Percentiles rank a stretch among this genome's conserved stretches.
These are phyloP conservation scores for Candida glaebosa DNA, from an alignment of 805 yeast genomes.

Conservation along the genomic window DNA sequence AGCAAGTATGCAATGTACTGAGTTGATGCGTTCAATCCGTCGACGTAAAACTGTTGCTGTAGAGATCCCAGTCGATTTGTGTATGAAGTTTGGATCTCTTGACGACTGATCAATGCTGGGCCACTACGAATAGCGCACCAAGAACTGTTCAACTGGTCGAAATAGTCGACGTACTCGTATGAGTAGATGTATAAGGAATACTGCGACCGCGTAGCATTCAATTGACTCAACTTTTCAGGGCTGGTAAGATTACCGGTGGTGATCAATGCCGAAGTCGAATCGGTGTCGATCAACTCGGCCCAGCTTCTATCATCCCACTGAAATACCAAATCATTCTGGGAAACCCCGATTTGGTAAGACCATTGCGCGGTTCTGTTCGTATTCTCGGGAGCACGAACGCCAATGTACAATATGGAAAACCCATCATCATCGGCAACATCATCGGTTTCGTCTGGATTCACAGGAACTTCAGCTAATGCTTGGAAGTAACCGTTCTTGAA, in stretches of 20 bases:
- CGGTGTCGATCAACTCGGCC: slow-evolving; percentile 64
- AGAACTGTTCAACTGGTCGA: slow-evolving; percentile 46
- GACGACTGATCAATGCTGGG: slow-evolving; percentile 29
- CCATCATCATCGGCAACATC: slow-evolving; percentile 7
- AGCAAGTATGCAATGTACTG: slow-evolving; percentile 63
- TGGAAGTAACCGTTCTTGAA: slow-evolving; percentile 37
- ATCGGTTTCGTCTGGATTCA: neutral
- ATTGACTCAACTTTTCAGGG: slow-evolving; percentile 9
- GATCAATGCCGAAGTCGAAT: slow-evolving; percentile 61
- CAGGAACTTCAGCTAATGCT: slow-evolving; percentile 35
- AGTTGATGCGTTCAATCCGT: slow-evolving; percentile 58
- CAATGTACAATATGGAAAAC: slow-evolving; percentile 29
- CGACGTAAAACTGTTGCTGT: slow-evolving; percentile 60
- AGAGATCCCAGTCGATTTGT: slow-evolving; percentile 46
- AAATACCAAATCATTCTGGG: slow-evolving; percentile 58
- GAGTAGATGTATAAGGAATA: slow-evolving; percentile 49
- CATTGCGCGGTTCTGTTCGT: slow-evolving; percentile 40
- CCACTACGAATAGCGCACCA: slow-evolving; percentile 71
- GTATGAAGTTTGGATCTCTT: slow-evolving; percentile 26
- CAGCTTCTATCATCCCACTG: slow-evolving; percentile 65
- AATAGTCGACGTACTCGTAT: slow-evolving; percentile 30
- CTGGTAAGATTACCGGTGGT: slow-evolving; percentile 50
- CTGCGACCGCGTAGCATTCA: slow-evolving; percentile 23
- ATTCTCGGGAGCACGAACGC: slow-evolving; percentile 40
- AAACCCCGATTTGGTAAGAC: slow-evolving; percentile 65